Evolutionary conservation across 441 rosid species (phyloP), one percentile per base, ranked within the genome.

Genomic region (Mallotus repandus): DNA sequence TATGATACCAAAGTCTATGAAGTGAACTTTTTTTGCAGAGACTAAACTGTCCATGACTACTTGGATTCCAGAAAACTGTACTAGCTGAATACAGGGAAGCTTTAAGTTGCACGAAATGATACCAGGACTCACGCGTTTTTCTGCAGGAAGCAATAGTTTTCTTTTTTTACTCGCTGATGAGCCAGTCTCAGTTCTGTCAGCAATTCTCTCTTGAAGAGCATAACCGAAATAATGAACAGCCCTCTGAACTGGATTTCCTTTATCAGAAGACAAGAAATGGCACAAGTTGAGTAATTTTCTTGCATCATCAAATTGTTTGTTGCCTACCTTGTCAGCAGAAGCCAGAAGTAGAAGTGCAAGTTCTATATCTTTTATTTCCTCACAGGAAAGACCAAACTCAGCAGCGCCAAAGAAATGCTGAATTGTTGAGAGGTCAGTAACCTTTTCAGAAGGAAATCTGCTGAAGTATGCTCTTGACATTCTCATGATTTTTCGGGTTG

Each of bases 61-160:
- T 55, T 83, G 81, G 22, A 83, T 50, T 4, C 80, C 82, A 0
- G 84, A 58, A 68, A 78, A 83, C 12, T 78, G 73, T n/a, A 35
- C 48, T 0, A 65, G 68, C 55, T 79, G 82, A 66, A 55, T 2
- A 55, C 77, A 77, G 18, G 84, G 85, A 49, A 83, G 35, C 14
- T 61, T 43, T n/a, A 50, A 32, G 11, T 49, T 32, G 63, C 58
- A 76, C 16, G 68, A 49, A 35, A 74, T 45, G 3, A 66, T 29
- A 1, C 21, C 74, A 0, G 76, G 53, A 52, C 38, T 69, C 21
- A 54, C 41, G 22, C 50, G 69, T 29, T 9, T 73, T 49, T 76
- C 68, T 48, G 58, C 46, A 0, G 78, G 83, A 72, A 73, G 2
- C 9, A 72, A 38, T 45, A 15, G 0, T 45, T 63, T 54, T 49